Percentiles rank a stretch among this genome's conserved stretches.
Conservation (phyloP, 2,329 filamentous ascomycete species). For the Stagonosporopsis chrysanthemi region DNA sequence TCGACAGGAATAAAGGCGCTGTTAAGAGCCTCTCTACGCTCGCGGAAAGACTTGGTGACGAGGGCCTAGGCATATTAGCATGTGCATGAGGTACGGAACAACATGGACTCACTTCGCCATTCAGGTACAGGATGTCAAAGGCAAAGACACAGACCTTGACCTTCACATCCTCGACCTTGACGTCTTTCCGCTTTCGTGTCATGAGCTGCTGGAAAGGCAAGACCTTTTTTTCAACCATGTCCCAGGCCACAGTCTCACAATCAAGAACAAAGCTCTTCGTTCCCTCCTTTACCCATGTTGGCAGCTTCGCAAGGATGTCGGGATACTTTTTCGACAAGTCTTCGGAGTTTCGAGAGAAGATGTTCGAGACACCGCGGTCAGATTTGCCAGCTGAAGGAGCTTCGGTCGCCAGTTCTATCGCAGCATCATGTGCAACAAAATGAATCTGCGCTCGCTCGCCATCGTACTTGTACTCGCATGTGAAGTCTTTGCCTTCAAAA, state of each 20-base stretch:
- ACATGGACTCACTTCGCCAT: constrained; percentile 71
- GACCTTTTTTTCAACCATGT: constrained; percentile 92
- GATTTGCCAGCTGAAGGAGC: constrained; percentile 69
- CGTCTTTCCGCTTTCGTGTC: constrained; percentile 97
- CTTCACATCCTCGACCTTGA: constrained; percentile 93
- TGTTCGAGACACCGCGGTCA: constrained; percentile 80
- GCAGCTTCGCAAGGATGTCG: constrained; percentile 87
- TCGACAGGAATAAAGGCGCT: constrained; percentile 78
- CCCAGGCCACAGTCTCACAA: constrained; percentile 97
- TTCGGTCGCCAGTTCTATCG: constrained; percentile 68
- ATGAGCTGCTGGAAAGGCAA: constrained; percentile 97
- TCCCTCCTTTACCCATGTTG: constrained; percentile 86
- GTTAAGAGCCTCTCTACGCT: constrained; percentile 79
- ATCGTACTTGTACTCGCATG: constrained; percentile 99
- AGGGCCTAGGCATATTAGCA: constrained; percentile 62
- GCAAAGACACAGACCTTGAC: constrained; percentile 97
- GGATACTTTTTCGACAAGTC: constrained; percentile 98
- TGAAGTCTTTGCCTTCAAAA: constrained; percentile 94
- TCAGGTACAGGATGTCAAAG: constrained; percentile 92
- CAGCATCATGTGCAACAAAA: constrained; percentile 84
- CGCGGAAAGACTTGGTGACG: constrained; percentile 84
- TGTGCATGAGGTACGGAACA: not conserved
- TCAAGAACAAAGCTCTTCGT: constrained; percentile 98
- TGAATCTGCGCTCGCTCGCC: constrained; percentile 98
- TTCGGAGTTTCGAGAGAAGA: constrained; percentile 97